Evolutionary conservation across 1,284 basidiomycete genomes (phyloP), one percentile per base, ranked within the genome.

Genomic region (Austroboletus novae-zelandiae): DNA sequence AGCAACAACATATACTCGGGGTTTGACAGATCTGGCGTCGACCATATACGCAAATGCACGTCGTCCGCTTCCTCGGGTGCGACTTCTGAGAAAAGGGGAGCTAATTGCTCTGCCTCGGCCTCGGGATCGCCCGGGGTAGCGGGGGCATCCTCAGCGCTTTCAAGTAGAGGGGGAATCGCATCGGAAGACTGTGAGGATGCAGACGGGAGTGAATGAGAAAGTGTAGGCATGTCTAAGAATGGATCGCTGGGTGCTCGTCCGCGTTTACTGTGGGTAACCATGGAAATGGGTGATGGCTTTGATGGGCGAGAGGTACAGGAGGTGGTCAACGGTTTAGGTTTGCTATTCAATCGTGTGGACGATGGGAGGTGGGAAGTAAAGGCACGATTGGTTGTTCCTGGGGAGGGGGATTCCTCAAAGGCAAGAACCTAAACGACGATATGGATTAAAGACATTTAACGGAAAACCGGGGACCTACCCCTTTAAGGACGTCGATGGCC

Each of bases 401-500:
- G 67, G 23, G 79, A 77, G 27, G 76, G 61, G 13, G 61, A 60
- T 63, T 89, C 86, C 65, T 86, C 84, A 65, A 89, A 89, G 9
- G 74, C 86, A 45, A 83, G 73, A 37, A 81, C 80, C 80, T 83
- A 56, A 46, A 35, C 20, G n/a, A 37, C 10, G 15, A 18, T 52
- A n/a, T n/a, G 30, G 29, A 53, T 54, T 32, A 54, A 43, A 34
- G 36, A 59, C 45, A 46, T 47, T 41, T 51, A 55, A 52, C 25
- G 45, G 47, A 53, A 53, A 50, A 52, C 37, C 44, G 56, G 52
- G 17, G n/a, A 72, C 83, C 61, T 58, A 88, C 88, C 61, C 88
- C 89, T 80, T 91, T 91, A 59, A 91, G 80, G 44, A 89, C 71
- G 59, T 89, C 84, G 51, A 90, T 82, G 14, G 86, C 86, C 69